Evolutionary conservation across 2,329 filamentous ascomycete species (phyloP).

Genomic region (Penicillium sp.): DNA sequence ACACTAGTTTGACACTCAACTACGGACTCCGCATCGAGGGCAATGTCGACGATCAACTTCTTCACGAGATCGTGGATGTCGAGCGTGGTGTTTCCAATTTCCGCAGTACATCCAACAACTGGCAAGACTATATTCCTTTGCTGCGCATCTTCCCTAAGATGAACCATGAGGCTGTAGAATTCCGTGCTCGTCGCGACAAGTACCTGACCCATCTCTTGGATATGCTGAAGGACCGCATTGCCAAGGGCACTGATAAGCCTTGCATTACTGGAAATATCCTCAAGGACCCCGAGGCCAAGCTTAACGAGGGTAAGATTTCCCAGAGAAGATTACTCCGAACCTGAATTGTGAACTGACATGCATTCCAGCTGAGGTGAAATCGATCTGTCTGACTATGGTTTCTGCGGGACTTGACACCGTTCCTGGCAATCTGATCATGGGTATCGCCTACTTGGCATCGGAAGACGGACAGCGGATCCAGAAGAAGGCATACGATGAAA

Average conservation of each 20-base stretch:
- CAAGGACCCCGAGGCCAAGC: conserved; percentile 67
- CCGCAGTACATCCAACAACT: conserved; percentile 77
- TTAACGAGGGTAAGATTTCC: conserved; percentile 60
- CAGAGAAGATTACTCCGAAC: background rate
- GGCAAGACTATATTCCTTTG: conserved; percentile 80
- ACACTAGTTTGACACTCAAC: conserved; percentile 74
- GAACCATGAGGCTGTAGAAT: conserved; percentile 64
- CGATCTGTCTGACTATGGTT: conserved; percentile 80
- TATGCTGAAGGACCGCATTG: conserved; percentile 62
- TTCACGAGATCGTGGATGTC: conserved; percentile 73
- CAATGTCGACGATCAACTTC: conserved; percentile 64
- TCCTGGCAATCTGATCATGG: conserved; percentile 76
- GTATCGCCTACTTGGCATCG: conserved; percentile 72
- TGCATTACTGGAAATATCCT: conserved; percentile 71
- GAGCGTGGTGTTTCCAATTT: conserved; percentile 76
- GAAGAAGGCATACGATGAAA: conserved; percentile 66
- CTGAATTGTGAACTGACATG: conserved; percentile 36
- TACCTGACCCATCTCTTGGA: conserved; percentile 62
- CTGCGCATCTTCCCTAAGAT: conserved; percentile 64
- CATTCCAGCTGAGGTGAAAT: conserved; percentile 68
- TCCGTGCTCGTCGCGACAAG: conserved; percentile 66
- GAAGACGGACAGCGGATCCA: conserved; percentile 69
- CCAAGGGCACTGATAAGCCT: conserved; percentile 64
- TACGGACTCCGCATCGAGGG: conserved; percentile 76
- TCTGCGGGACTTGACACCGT: conserved; percentile 80